A percentile compares a stretch with the other conserved stretches of the same genome.
phyloP scores from a whole-genome alignment of 495 filamentous ascomycete genomes.

The Wilcoxina mikolae region DNA sequence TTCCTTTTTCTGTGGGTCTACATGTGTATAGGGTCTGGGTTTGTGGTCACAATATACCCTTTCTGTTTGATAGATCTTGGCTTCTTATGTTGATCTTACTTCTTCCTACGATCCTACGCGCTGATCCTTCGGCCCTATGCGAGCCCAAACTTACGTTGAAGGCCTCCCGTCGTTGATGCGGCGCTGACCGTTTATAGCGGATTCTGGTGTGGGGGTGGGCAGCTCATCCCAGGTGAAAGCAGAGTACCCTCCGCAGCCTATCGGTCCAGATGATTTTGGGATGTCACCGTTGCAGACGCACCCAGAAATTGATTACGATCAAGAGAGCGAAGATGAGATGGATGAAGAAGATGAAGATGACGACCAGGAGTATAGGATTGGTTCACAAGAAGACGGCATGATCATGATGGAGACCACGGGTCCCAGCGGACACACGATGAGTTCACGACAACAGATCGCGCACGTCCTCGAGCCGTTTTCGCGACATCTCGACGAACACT shows the following conservation, averaged over 20 bases:
- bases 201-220: constrained; percentile 8
- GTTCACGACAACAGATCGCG: constrained; percentile 24
- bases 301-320: constrained; percentile 37
- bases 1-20: too few relatives aligned
- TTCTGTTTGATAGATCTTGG: constrained; percentile 2
- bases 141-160: constrained; percentile 30
- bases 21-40: too few relatives aligned
- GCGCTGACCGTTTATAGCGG: constrained; percentile 25
- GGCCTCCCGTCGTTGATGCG: constrained; percentile 28
- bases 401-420: constrained; percentile 27
- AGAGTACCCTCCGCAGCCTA: background rate
- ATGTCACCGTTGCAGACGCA: background rate
- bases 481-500: constrained; percentile 25
- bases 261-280: background rate
- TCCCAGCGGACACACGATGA: constrained; percentile 30
- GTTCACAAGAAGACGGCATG: constrained; percentile 17
- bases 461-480: constrained; percentile 22
- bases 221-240: background rate
- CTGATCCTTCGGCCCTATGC: too few relatives aligned
- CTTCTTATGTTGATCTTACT: constrained; percentile 10
- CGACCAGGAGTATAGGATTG: constrained; percentile 29
- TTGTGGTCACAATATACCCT: background rate
- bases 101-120: too few relatives aligned
- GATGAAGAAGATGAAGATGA: constrained; percentile 42
- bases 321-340: constrained; percentile 56